These are phyloP conservation scores for Chaetomium tenue DNA, from an alignment of 495 filamentous ascomycete genomes.

Conservation along the genomic window DNA sequence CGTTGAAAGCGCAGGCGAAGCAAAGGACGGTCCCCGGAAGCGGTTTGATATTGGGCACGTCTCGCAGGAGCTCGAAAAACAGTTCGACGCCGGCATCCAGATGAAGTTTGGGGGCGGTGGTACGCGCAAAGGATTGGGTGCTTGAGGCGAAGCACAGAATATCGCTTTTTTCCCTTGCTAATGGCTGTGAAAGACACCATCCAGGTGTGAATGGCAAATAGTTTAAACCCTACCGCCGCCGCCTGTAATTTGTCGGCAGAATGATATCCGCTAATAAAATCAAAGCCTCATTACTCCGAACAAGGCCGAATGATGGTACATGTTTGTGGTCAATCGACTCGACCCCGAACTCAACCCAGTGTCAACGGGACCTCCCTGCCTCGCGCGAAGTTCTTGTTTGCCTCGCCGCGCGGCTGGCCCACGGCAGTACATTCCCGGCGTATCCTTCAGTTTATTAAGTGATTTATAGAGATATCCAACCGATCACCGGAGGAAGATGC, in stretches of 20 bases:
- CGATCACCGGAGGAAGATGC: slow-evolving; percentile 62
- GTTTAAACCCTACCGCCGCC: neutral
- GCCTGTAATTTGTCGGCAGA: slow-evolving; percentile 3
- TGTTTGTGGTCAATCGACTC: neutral
- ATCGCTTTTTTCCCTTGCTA: neutral
- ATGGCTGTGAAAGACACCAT: neutral
- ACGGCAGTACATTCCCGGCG: neutral
- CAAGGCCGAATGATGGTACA: slow-evolving; percentile 10
- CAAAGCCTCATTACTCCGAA: neutral
- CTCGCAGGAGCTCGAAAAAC: slow-evolving; percentile 57
- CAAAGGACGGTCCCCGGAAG: slow-evolving; percentile 25
- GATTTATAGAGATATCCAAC: neutral
- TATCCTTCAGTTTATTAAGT: neutral
- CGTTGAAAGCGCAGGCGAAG: slow-evolving; percentile 11
- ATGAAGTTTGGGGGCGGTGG: slow-evolving; percentile 55
- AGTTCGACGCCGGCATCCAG: slow-evolving; percentile 57
- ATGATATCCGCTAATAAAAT: slow-evolving; percentile 20
- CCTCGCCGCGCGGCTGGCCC: neutral
- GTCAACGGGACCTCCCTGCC: neutral
- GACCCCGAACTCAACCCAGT: neutral
- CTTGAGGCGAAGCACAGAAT: slow-evolving; percentile 29
- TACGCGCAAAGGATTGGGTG: slow-evolving; percentile 55
- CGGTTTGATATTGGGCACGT: slow-evolving; percentile 41
- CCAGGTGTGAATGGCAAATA: slow-evolving; percentile 1
- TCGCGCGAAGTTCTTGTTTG: neutral